Evolutionary conservation across 495 filamentous ascomycete species (phyloP).

Genomic region (Beverwykella pulmonaria): DNA sequence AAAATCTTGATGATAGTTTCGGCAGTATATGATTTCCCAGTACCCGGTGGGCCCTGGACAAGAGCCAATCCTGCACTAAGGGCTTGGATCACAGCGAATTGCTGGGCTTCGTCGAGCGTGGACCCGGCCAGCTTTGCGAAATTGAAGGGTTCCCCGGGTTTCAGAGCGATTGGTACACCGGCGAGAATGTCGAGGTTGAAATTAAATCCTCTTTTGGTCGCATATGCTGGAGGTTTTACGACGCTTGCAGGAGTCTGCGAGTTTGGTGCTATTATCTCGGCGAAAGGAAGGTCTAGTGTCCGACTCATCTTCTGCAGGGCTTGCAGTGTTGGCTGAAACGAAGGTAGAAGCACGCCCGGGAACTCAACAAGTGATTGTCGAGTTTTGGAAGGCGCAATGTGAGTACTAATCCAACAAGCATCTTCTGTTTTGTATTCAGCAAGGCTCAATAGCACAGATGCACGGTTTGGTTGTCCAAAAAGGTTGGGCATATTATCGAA

Average conservation of each 20-base stretch:
- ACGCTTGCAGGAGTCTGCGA: not conserved
- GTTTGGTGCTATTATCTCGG: conserved; percentile 57
- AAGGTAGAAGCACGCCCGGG: conserved; percentile 65
- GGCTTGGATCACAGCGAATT: conserved; percentile 56
- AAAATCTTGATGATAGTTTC: conserved; percentile 62
- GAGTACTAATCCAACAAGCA: not conserved
- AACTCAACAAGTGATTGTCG: conserved; percentile 63
- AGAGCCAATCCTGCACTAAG: conserved; percentile 61
- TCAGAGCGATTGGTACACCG: not conserved
- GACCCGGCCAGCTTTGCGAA: conserved; percentile 8
- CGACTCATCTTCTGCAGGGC: conserved; percentile 63
- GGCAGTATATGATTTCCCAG: conserved; percentile 70
- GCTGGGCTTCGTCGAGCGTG: conserved; percentile 63
- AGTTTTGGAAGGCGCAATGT: not conserved
- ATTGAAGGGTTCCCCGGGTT: conserved; percentile 3
- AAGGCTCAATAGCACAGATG: not conserved
- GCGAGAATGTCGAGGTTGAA: conserved; percentile 16
- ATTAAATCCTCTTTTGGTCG: conserved; percentile 45
- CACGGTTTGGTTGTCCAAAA: conserved; percentile 1
- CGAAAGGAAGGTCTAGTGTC: conserved; percentile 59
- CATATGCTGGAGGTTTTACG: conserved; percentile 56
- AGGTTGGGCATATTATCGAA: not conserved
- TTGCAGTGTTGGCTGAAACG: conserved; percentile 68
- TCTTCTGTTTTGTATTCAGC: conserved; percentile 17
- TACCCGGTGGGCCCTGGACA: conserved; percentile 82